These are phyloP conservation scores for Auricularia sp. DNA, from an alignment of 768 basidiomycete species.

Conservation along the genomic window DNA sequence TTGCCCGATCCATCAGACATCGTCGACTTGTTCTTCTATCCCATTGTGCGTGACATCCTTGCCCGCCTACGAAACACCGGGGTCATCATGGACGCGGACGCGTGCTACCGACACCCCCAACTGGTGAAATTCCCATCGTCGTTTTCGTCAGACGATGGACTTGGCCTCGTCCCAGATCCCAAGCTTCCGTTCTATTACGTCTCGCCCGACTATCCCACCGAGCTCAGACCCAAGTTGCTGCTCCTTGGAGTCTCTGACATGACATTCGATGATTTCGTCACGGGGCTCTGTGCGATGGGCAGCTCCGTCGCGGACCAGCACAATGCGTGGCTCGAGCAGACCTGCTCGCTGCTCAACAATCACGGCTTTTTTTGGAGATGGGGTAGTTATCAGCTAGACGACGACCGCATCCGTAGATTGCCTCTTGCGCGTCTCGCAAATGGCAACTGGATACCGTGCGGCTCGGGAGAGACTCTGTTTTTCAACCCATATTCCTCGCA, in stretches of 20 bases:
- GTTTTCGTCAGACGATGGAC: not conserved
- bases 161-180: not conserved
- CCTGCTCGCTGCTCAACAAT: not conserved
- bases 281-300: not conserved
- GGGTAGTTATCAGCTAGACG: not conserved
- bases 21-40: constrained; percentile 12
- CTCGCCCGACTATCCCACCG: not conserved
- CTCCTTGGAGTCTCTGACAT: not conserved
- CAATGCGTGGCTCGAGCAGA: not conserved
- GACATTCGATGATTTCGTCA: not conserved
- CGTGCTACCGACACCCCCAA: not conserved
- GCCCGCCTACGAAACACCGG: not conserved
- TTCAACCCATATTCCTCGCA: not conserved
- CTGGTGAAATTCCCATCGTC: not conserved
- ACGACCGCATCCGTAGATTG: not conserved
- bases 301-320: not conserved
- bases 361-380: not conserved
- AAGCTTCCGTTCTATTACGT: not conserved
- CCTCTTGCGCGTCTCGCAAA: not conserved
- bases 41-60: constrained; percentile 3
- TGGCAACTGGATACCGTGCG: not conserved
- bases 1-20: constrained; percentile 11
- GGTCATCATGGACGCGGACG: not conserved
- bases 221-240: not conserved
- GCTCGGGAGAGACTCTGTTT: not conserved